Evolutionary conservation across 805 yeast genomes (phyloP), one percentile per base, ranked within the genome.

Genomic region (Kuraishia piskuri): DNA sequence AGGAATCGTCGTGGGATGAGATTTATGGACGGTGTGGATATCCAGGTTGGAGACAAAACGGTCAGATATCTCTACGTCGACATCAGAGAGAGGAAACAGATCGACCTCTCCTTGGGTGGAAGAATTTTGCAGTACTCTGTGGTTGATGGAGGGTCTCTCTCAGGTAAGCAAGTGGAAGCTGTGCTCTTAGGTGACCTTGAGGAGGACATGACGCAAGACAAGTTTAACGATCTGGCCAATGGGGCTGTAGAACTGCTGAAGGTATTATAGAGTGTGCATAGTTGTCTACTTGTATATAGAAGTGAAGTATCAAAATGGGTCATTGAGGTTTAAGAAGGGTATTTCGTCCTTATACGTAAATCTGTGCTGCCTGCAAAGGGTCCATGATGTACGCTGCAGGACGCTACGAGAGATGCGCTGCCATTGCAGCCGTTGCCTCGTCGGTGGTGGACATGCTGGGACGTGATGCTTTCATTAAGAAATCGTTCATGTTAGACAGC

Each of bases 51-150:
- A 21, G 50, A 48, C 12, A 40, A 48, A 22, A 54, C 54, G 9
- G 54, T 59, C 9, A 59, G 60, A 23, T 61, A 59, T 50, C 51
- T 61, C 46, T 57, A 63, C 22, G 57, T 63, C 1, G 48, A 58
- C 1, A 62, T 65, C 46, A 61, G 57, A 25, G 57, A 54, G 49
- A 63, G 62, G 8, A 58, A 60, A 22, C 55, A 64, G 6, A 58
- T 68, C 45, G 70, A 68, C 46, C 56, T 68, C 22, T 65, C 64
- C 20, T 65, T 56, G 36, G 50, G 61, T 12, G 63, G 59, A 72
- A 70, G 62, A 72, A 73, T 65, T 72, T 71, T 68, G 65, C 40
- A 50, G 25, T 25, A 50, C 51, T 50, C 69, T 66, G 74, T 73
- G 54, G 44, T 40, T 22, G 24, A 23, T 22, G 52, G 48, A 58